Base-by-base conservation (phyloP, 2,329 filamentous ascomycete species). In the Endoconidiophora laricicola region DNA sequence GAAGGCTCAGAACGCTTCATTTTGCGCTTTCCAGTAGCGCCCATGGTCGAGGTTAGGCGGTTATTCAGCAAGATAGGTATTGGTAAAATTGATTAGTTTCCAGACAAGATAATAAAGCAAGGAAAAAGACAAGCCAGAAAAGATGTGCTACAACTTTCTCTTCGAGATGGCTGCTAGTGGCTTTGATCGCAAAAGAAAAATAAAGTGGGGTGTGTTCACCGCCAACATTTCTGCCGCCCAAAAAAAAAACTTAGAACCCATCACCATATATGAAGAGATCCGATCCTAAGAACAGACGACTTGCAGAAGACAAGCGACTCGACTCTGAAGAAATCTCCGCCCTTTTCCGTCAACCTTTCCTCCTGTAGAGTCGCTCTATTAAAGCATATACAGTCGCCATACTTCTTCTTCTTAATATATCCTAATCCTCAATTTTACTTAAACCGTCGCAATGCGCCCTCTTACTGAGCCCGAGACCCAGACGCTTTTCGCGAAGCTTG, bases 401-500 rank as follows among this genome's bases (percentile, higher is more conserved):
- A 23, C 1, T 26, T 38, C 43, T 42, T 39, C 26, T 39, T 47
- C 44, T 42, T 33, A 37, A 16, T 36, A 40, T 18, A 39, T 44
- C 37, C 37, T 41, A 33, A 54, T 29, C 41, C 41, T 33, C 39
- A 40, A 14, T 36, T 37, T 37, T 46, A 33, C 29, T 16, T 42
- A 45, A 7, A 22, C 48, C 36, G 37, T 48, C 58, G 76, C 59
- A 44, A 93, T 94, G 86, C 78, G 86, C 50, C 77, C 82, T 48
- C 77, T 94, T 57, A 91, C 86, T 51, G 86, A 86, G 64, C 66
- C 71, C 61, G 83, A 87, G 67, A 84, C 81, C 52, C 78, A 84
- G 63, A 84, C 83, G 1, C 78, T 95, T 59, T 93, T 95, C 66
- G 77, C 81, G 58, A 94, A 96, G 71, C 78, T 98, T 39, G 91